These are phyloP conservation scores for Dictyostelium capitatum DNA, from an alignment of 78 protist genomes.

Conservation along the genomic window DNA sequence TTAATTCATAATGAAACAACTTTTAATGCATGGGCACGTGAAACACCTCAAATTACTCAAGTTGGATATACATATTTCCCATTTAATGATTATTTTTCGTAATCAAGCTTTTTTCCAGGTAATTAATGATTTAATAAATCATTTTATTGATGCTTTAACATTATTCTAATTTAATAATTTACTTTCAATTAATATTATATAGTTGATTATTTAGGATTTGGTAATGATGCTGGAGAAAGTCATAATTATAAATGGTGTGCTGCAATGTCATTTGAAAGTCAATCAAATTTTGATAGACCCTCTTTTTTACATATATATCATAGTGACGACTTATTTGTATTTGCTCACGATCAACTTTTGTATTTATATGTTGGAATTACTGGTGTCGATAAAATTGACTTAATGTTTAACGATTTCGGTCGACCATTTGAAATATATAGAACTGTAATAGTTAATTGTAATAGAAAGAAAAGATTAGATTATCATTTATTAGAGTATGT, in stretches of 20 bases:
- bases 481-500: not conserved
- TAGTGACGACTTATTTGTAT: not conserved
- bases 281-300: no score
- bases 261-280: no score
- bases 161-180: not conserved
- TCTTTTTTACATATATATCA: not conserved
- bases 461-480: not conserved
- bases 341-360: not conserved
- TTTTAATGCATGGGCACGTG: not conserved
- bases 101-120: no score
- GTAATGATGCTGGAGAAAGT: not conserved
- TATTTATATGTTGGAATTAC: not conserved
- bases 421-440: not conserved
- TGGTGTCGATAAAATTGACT: not conserved
- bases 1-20: not conserved
- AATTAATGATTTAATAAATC: no score
- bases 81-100: no score
- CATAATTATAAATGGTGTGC: conserved; percentile 25
- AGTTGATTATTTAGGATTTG: conserved; percentile 18
- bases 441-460: not conserved
- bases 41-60: not conserved
- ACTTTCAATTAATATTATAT: no score
- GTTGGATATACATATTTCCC: not conserved
- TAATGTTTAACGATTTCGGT: not conserved
- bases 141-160: no score